phyloP scores from a whole-genome alignment of 768 basidiomycete species.

The Tulasnella sp. region DNA sequence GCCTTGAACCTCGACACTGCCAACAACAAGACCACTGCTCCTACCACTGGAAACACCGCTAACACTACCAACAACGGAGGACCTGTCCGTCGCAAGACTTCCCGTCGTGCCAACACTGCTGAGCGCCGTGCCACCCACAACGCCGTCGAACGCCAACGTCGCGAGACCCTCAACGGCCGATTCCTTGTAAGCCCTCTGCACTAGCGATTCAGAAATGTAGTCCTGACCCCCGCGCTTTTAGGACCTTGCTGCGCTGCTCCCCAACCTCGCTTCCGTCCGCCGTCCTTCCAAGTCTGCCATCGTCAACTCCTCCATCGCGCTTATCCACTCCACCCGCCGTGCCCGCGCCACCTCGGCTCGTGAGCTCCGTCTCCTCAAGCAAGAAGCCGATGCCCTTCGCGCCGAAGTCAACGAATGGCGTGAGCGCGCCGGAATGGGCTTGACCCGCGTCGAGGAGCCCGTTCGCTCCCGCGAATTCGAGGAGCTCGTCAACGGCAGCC shows the following conservation, averaged over 20 bases:
- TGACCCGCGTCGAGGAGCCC: constrained; percentile 67
- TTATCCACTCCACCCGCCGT: constrained; percentile 73
- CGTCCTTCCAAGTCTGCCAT: constrained; percentile 95
- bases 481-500: constrained; percentile 25
- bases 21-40: constrained; percentile 15
- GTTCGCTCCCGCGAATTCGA: constrained; percentile 61
- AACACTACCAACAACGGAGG: constrained; percentile 11
- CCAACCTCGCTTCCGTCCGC: constrained; percentile 82
- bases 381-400: constrained; percentile 79
- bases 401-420: constrained; percentile 93
- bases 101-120: constrained; percentile 87
- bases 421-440: constrained; percentile 43
- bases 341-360: constrained; percentile 74
- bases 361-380: constrained; percentile 69
- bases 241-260: constrained; percentile 87
- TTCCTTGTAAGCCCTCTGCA: constrained; percentile 57
- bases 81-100: constrained; percentile 68
- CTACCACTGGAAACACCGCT: constrained; percentile 7
- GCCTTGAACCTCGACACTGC: constrained; percentile 11
- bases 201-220: constrained; percentile 13
- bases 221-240: constrained; percentile 27
- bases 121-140: constrained; percentile 96
- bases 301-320: constrained; percentile 90
- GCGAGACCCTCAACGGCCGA: constrained; percentile 87
- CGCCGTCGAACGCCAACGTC: constrained; percentile 86